These are phyloP conservation scores for Stenocarpella maydis DNA, from an alignment of 2,329 filamentous ascomycete genomes.

Conservation along the genomic window DNA sequence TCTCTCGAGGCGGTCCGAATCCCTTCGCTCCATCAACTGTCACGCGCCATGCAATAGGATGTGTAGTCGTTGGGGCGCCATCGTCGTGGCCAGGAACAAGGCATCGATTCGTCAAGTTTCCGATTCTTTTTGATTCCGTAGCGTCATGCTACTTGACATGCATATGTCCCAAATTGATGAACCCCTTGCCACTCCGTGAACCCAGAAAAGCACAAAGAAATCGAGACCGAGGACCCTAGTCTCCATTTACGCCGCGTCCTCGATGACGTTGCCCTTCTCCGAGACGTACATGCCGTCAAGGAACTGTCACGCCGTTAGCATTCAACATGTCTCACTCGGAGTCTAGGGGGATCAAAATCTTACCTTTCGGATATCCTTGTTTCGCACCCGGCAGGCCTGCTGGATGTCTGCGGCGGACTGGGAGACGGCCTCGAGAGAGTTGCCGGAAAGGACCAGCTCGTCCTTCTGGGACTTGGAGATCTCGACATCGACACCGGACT, in stretches of 20 bases:
- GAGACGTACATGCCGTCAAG: conserved; percentile 99
- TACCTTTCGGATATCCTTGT: conserved; percentile 99
- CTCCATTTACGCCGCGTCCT: conserved; percentile 57
- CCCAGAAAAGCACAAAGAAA: conserved; percentile 63
- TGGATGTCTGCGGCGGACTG: conserved; percentile 99
- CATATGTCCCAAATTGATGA: conserved; percentile 57
- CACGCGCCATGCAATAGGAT: conserved; percentile 26
- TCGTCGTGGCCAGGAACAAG: conserved; percentile 31
- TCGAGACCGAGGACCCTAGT: conserved; percentile 37
- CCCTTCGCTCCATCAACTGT: neutral
- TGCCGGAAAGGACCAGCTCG: conserved; percentile 91
- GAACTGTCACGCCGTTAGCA: conserved; percentile 68
- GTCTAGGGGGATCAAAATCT: neutral
- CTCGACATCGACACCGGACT: conserved; percentile 88
- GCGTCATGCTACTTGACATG: conserved; percentile 64
- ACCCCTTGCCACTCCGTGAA: conserved; percentile 68
- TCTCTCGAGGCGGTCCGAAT: neutral
- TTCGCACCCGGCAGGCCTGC: conserved; percentile 98
- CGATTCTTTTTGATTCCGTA: conserved; percentile 43
- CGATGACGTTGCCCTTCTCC: conserved; percentile 94
- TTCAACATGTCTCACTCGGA: neutral
- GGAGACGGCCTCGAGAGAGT: conserved; percentile 96
- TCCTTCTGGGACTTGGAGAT: conserved; percentile 95
- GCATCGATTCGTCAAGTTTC: conserved; percentile 42
- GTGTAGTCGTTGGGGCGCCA: conserved; percentile 23